Conservation (phyloP, 2,329 filamentous ascomycete genomes). For the Alternaria metachromatica region DNA sequence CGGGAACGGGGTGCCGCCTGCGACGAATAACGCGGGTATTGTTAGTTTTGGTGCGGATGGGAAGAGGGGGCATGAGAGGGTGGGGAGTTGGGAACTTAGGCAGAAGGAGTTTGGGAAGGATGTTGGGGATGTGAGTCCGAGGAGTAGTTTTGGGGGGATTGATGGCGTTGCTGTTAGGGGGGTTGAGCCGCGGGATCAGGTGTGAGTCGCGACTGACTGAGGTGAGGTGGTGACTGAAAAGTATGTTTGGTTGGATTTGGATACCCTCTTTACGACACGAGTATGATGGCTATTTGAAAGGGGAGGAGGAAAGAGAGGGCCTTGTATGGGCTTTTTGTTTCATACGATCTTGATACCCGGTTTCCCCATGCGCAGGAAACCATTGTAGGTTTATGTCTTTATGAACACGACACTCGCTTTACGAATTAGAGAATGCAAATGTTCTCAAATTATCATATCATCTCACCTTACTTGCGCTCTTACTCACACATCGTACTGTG, state of each 20-base stretch:
- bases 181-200: constrained; percentile 56
- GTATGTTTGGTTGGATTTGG: not conserved
- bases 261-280: constrained; percentile 1
- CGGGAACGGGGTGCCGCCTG: constrained; percentile 50
- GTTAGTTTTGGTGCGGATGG: constrained; percentile 17
- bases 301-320: not conserved
- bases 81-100: constrained; percentile 64
- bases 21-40: not conserved
- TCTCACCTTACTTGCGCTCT: not conserved
- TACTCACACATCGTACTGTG: not conserved
- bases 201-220: constrained; percentile 40
- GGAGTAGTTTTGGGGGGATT: constrained; percentile 55
- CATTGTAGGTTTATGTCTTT: not conserved
- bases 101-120: constrained; percentile 45
- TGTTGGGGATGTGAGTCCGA: constrained; percentile 31
- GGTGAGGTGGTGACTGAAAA: not conserved
- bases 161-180: constrained; percentile 49
- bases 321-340: constrained; percentile 13
- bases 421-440: not conserved
- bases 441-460: not conserved
- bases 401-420: constrained; percentile 2
- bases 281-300: not conserved
- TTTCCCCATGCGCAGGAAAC: not conserved
- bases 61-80: constrained; percentile 56
- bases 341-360: constrained; percentile 34